Evolutionary conservation across 306 rosid species (phyloP), one percentile per base, ranked within the genome.

Genomic region (Abrus pulchellus): DNA sequence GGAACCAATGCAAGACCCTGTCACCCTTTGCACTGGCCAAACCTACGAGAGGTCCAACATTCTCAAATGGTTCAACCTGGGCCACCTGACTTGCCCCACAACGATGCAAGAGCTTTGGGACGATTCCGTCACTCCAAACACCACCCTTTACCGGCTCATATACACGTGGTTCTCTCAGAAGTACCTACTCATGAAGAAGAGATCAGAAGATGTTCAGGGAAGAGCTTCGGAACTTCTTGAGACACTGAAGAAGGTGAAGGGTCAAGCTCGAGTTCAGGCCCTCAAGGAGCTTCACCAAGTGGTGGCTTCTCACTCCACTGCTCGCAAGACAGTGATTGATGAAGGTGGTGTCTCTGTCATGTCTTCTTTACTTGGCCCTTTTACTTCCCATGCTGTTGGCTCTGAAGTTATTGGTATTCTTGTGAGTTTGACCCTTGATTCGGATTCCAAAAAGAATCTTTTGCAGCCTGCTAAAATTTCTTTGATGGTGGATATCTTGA

Each of bases 81-180:
- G 94, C 57, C 97, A 89, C 82, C 74, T 83, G 11, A 89, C 94
- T 3, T 92, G 97, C 83, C 97, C 97, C 52, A 92, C 97, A 1
- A 92, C 97, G 29, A 90, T 92, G 97, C 97, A 92, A 44, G 97
- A 90, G 90, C 97, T 92, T 45, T 92, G 97, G 97, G 91, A 92
- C n/a, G 96, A 91, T 77, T 87, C 93, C 6, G 43, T 91, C 27
- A 91, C 93, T 5, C 96, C 96, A 1, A 91, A 89, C 84, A 83
- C 87, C 20, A 91, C 96, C 7, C 93, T 91, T 11, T 82, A 87
- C 75, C 82, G 92, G 36, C 76, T 92, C 12, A 92, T 86, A 2
- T 81, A 65, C 76, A 83, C 93, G 0, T 91, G 96, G 96, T 91
- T 91, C 78, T 87, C 93, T 20, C 96, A 87, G 85, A 91, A 89